Percentiles rank a stretch among this genome's conserved stretches.
These are phyloP conservation scores for Schizophyllum commune DNA, from an alignment of 1,284 basidiomycete species.

Conservation along the genomic window DNA sequence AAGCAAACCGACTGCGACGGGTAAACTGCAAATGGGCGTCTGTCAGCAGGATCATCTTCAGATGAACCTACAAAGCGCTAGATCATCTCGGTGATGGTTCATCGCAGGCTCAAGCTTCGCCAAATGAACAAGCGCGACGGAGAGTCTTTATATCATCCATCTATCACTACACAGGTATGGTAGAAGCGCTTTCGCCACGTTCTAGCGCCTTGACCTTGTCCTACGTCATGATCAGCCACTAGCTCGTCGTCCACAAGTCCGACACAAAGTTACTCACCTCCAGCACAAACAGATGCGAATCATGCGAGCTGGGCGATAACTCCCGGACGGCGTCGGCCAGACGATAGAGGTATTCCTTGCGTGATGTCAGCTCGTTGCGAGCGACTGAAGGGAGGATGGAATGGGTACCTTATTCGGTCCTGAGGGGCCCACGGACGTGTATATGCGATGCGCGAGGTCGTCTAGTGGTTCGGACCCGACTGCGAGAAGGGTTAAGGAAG, in stretches of 20 bases:
- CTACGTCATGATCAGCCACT: neutral
- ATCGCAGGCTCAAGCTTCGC: no score
- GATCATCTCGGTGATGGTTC: no score
- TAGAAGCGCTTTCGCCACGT: neutral
- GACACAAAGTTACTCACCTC: constrained; percentile 34
- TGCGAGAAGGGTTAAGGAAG: constrained; percentile 18
- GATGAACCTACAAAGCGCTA: no score
- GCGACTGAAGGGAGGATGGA: neutral
- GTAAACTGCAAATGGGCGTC: no score
- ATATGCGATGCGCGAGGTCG: constrained; percentile 60
- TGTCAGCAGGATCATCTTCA: no score
- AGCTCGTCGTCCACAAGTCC: no score
- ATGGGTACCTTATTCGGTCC: constrained; percentile 68
- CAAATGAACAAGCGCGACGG: no score
- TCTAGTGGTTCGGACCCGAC: constrained; percentile 76
- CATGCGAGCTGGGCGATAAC: constrained; percentile 67
- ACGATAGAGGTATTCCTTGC: constrained; percentile 72
- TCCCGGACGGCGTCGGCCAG: constrained; percentile 61
- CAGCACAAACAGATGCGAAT: constrained; percentile 70
- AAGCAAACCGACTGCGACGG: no score
- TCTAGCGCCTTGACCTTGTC: neutral
- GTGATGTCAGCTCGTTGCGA: neutral
- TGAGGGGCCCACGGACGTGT: constrained; percentile 71
- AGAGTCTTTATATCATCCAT: no score
- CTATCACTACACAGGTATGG: neutral